A percentile compares a stretch with the other conserved stretches of the same genome.
These are phyloP conservation scores for Pinguiococcus pyrenoidosus DNA, from an alignment of 108 stramenopile genomes.

Conservation along the genomic window DNA sequence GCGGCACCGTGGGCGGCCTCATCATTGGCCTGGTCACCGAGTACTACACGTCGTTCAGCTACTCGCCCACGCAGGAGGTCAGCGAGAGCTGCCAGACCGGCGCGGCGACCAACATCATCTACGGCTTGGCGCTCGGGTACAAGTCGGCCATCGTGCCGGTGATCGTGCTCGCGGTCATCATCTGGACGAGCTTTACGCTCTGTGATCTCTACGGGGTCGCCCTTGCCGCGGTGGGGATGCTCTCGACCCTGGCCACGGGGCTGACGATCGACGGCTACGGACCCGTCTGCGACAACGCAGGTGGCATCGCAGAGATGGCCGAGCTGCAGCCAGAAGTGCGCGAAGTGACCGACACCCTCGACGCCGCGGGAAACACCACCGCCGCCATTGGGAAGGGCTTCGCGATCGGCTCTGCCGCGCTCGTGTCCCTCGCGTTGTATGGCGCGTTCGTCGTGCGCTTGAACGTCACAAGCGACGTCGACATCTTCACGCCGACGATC, in stretches of 20 bases:
- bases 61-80: slow-evolving; percentile 79
- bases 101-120: slow-evolving; percentile 96
- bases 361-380: slow-evolving; percentile 97
- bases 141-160: slow-evolving; percentile 95
- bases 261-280: slow-evolving; percentile 98
- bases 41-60: slow-evolving; percentile 95
- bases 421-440: slow-evolving; percentile 89
- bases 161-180: slow-evolving; percentile 72
- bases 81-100: slow-evolving; percentile 89
- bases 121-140: slow-evolving; percentile 94
- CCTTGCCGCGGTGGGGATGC: slow-evolving; percentile 92
- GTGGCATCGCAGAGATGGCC: slow-evolving; percentile 98
- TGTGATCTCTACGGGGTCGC: slow-evolving; percentile 89
- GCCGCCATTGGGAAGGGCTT: slow-evolving; percentile 99
- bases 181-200: slow-evolving; percentile 74
- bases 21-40: slow-evolving; percentile 93
- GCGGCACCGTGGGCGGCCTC: slow-evolving; percentile 86
- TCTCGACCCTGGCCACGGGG: slow-evolving; percentile 91
- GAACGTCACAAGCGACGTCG: slow-evolving; percentile 63
- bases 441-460: slow-evolving; percentile 91
- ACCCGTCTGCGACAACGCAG: slow-evolving; percentile 97
- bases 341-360: slow-evolving; percentile 94
- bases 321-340: slow-evolving; percentile 77
- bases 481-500: slow-evolving; percentile 83
- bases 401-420: slow-evolving; percentile 96